Percentiles rank a stretch among this genome's conserved stretches.
Evolutionary conservation across 441 rosid genomes (phyloP).

Genomic region (Macaranga tanarius): DNA sequence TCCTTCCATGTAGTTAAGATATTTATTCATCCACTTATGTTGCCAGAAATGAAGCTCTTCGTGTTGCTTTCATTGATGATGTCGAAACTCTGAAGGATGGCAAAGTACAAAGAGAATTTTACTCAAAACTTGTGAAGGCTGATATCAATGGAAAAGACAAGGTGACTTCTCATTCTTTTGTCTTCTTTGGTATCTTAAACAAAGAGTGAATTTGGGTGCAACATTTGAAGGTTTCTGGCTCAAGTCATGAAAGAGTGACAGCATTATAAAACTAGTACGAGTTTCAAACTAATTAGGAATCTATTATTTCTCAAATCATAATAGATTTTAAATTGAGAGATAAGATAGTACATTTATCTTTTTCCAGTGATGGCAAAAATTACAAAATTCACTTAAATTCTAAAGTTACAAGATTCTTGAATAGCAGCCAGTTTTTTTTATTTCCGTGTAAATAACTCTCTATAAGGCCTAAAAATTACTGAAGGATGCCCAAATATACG

Average conservation of each 20-base stretch:
- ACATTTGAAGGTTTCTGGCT: background rate
- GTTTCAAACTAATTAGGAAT: no score
- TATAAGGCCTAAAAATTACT: no score
- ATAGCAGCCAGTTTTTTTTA: no score
- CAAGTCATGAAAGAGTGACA: no score
- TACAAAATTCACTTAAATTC: no score
- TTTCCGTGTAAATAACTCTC: no score
- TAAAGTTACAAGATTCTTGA: no score
- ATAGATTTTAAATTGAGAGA: no score
- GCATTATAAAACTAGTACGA: no score
- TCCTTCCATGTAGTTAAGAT: background rate
- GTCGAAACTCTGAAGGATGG: constrained; percentile 87
- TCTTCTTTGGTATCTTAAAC: background rate
- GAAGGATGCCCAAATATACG: background rate
- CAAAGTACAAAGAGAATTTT: constrained; percentile 67
- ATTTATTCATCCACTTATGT: constrained; percentile 24
- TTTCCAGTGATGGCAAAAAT: no score
- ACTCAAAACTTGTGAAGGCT: constrained; percentile 98
- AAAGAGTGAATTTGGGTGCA: background rate
- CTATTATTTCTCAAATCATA: no score
- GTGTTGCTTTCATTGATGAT: constrained; percentile 93
- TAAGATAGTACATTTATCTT: no score
- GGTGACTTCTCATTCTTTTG: constrained; percentile 40
- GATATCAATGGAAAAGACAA: constrained; percentile 97
- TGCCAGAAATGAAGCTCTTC: constrained; percentile 97